Percentiles rank a stretch among this genome's conserved stretches.
These are phyloP conservation scores for Solanum sejunctum DNA, from an alignment of 257 asterid species.

Conservation along the genomic window DNA sequence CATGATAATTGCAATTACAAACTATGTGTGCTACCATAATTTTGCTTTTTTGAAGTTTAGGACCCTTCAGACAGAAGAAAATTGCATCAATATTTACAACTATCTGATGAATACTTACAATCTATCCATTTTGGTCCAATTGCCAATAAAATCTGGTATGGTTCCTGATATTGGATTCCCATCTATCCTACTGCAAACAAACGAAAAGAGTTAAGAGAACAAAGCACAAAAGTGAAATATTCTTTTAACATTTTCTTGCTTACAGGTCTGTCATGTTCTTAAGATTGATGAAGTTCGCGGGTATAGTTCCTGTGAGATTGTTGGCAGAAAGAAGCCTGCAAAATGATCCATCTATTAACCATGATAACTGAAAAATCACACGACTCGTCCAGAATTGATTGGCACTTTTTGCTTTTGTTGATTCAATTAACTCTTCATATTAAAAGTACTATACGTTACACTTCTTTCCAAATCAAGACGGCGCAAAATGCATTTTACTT, in stretches of 20 bases:
- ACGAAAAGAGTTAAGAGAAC: neutral
- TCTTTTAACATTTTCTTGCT: slow-evolving; percentile 18
- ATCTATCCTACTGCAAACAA: slow-evolving; percentile 75
- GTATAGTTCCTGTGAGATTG: slow-evolving; percentile 68
- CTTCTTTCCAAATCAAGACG: neutral
- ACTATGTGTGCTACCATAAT: neutral
- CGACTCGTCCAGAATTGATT: neutral
- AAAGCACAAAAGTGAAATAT: neutral
- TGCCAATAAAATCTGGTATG: slow-evolving; percentile 67
- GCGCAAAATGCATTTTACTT: neutral
- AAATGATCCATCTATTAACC: neutral
- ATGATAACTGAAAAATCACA: neutral
- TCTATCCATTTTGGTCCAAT: slow-evolving; percentile 45
- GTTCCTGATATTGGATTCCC: slow-evolving; percentile 55
- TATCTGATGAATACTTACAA: slow-evolving; percentile 36
- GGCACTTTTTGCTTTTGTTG: neutral
- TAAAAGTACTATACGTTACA: neutral
- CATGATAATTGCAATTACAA: neutral
- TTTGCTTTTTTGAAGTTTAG: neutral
- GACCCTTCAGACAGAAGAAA: neutral
- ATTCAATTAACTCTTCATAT: neutral
- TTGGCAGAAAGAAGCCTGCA: slow-evolving; percentile 78
- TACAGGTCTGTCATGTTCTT: slow-evolving; percentile 74
- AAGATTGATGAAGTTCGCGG: slow-evolving; percentile 37
- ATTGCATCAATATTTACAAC: neutral